These are phyloP conservation scores for Xerocomellus chrysenteron DNA, from an alignment of 768 basidiomycete genomes.

Conservation along the genomic window DNA sequence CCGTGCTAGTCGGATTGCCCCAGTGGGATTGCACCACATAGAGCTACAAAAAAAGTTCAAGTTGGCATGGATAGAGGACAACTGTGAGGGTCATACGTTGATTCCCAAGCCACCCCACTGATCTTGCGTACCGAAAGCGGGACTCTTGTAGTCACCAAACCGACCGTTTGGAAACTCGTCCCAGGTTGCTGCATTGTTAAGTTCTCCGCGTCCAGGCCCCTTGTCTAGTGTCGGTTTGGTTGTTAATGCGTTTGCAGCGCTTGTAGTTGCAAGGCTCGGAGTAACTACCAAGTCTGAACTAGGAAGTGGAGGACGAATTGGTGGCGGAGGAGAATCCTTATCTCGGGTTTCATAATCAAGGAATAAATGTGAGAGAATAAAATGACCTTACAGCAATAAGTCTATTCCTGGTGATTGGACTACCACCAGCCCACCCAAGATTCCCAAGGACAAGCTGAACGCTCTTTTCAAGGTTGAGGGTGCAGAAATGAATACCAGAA, in stretches of 20 bases:
- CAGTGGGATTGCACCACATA: conserved; percentile 66
- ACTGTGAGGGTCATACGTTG: conserved; percentile 40
- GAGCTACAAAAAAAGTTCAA: conserved; percentile 41
- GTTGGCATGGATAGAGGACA: neutral
- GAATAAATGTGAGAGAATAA: neutral
- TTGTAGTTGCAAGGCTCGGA: conserved; percentile 60
- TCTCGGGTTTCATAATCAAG: conserved; percentile 5
- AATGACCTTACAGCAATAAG: conserved; percentile 57
- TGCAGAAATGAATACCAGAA: conserved; percentile 89
- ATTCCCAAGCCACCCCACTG: conserved; percentile 73
- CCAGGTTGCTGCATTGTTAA: conserved; percentile 78
- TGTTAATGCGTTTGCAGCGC: conserved; percentile 57
- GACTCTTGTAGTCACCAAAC: conserved; percentile 96
- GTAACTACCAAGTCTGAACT: conserved; percentile 51
- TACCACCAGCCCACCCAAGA: conserved; percentile 65
- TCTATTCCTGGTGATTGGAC: conserved; percentile 51
- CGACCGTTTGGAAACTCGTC: conserved; percentile 99
- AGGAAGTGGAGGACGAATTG: conserved; percentile 27
- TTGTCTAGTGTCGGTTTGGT: conserved; percentile 46
- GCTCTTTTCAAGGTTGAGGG: conserved; percentile 95
- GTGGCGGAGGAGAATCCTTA: conserved; percentile 43
- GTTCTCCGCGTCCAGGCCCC: conserved; percentile 69
- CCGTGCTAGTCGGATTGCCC: conserved; percentile 60
- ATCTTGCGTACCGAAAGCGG: conserved; percentile 84
- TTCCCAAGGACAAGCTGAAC: conserved; percentile 81